phyloP scores from a whole-genome alignment of 179 eudicot genomes.

The Gypsophila paniculata region DNA sequence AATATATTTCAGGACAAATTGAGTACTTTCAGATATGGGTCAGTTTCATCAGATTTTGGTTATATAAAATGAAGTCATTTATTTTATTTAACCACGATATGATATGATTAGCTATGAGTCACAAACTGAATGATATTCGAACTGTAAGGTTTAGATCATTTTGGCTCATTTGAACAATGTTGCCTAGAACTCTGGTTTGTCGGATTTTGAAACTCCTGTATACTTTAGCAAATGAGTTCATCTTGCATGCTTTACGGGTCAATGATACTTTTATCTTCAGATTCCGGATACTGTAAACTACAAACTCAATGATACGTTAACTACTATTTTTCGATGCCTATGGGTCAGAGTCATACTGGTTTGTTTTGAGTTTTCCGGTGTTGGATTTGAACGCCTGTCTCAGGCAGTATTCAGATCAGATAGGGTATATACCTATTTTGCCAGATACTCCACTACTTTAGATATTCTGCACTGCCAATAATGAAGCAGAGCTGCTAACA shows the following conservation, averaged over 20 bases:
- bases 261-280: too few relatives aligned
- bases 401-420: neutral
- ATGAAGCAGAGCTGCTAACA: slow-evolving; percentile 17
- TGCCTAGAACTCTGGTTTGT: too few relatives aligned
- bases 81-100: too few relatives aligned
- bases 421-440: neutral
- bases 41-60: neutral
- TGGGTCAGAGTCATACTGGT: neutral
- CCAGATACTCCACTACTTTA: neutral
- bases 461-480: neutral
- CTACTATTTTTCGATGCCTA: neutral
- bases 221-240: too few relatives aligned
- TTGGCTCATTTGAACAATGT: too few relatives aligned
- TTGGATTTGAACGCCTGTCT: neutral
- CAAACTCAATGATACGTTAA: too few relatives aligned
- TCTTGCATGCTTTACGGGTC: too few relatives aligned
- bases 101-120: too few relatives aligned
- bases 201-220: neutral
- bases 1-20: neutral
- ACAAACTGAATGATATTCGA: too few relatives aligned
- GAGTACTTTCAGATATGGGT: neutral
- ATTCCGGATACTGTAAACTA: too few relatives aligned
- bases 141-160: neutral
- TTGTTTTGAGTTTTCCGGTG: neutral
- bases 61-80: neutral